Evolutionary conservation across 1,284 basidiomycete genomes (phyloP), one percentile per base, ranked within the genome.

Genomic region (Pseudomicrostroma phylloplanum): DNA sequence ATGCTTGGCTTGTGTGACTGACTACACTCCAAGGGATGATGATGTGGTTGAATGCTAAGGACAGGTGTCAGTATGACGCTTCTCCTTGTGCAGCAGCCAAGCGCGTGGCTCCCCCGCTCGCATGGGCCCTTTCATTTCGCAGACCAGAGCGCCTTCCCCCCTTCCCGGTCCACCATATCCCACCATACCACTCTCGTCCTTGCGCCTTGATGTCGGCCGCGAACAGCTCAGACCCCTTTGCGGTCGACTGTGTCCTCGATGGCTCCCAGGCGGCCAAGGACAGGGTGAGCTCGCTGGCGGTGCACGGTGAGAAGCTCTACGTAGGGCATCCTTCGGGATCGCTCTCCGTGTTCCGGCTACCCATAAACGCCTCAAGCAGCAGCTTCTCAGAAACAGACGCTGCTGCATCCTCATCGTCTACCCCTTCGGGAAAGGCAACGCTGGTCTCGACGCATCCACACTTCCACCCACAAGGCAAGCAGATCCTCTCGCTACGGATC

Each of bases 321-420:
- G 39, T 76, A 39, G 76, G 74, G 26, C 66, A 70, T 17, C 58
- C 70, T 0, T 58, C 65, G 0, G 74, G 74, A 3, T 40, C 55
- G 4, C 57, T 74, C 41, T 56, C 55, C 19, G 56, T 68, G 36
- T 76, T 69, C 43, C 56, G 63, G 19, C 41, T 62, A 49, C 58
- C 41, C 8, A 21, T 21, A 25, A 61, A 60, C 17, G 62, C 67
- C 23, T 58, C 60, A 19, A 25, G n/a, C 17, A 46, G 12, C 39
- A 13, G 21, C 26, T 36, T 36, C 30, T 36, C 30, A 36, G 30
- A 36, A 9, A 36, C 30, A 36, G 55, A 57, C 26, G 55, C 55
- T 15, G 21, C 87, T 87, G 41, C 83, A 82, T n/a, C 86, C 86
- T n/a, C 83, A 39, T 9, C 87, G 1, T 88, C 86, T 26, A 9